Evolutionary conservation across 441 rosid genomes (phyloP).

Genomic region (Gossypium lobatum): DNA sequence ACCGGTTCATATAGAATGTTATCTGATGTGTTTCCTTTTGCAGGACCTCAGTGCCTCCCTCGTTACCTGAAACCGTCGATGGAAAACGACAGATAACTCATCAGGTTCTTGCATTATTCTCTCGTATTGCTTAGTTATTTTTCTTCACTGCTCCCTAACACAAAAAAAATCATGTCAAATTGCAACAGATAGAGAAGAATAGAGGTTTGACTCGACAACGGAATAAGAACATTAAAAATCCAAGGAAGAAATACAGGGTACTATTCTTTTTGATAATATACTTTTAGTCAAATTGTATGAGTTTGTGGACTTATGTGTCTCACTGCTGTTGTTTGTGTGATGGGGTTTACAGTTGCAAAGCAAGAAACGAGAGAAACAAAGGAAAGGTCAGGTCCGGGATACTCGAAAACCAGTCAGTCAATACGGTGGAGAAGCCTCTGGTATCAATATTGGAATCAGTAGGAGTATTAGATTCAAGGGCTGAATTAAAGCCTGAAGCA

Average conservation of each 20-base stretch:
- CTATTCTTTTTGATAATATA: not conserved
- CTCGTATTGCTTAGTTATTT: not conserved
- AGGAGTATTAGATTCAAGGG: conserved; percentile 53
- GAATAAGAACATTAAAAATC: conserved; percentile 59
- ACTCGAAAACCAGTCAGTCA: conserved; percentile 47
- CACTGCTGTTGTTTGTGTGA: not conserved
- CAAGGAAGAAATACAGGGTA: conserved; percentile 89
- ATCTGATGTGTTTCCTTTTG: conserved; percentile 11
- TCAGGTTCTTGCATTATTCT: conserved; percentile 36
- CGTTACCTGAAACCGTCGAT: conserved; percentile 56
- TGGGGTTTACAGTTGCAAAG: conserved; percentile 45
- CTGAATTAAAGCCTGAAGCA: conserved; percentile 7
- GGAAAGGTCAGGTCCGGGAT: conserved; percentile 65
- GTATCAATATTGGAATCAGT: conserved; percentile 69
- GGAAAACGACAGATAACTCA: conserved; percentile 55
- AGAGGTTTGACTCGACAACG: conserved; percentile 69
- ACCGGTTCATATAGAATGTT: not conserved
- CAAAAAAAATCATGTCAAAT: not conserved
- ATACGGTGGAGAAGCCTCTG: conserved; percentile 67
- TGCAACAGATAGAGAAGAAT: conserved; percentile 55
- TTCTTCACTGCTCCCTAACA: not conserved
- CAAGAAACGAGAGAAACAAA: conserved; percentile 31
- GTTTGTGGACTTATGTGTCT: not conserved
- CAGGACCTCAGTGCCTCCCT: conserved; percentile 34
- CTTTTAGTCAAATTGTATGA: not conserved